Base-by-base conservation (phyloP, 108 stramenopile genomes). In the Nitzschia sp. region DNA sequence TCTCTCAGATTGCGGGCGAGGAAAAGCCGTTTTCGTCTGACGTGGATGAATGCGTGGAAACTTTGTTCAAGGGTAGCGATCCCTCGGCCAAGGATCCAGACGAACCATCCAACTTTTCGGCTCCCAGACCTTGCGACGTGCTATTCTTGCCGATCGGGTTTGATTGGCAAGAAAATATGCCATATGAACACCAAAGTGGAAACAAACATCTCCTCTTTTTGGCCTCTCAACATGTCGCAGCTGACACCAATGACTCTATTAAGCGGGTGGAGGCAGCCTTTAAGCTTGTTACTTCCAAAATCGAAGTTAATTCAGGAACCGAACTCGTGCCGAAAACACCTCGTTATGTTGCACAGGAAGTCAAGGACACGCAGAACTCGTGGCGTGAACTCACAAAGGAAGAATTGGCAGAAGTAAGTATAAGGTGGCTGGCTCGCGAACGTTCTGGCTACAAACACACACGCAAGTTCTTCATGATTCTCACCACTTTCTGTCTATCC, bases 171-270 rank as follows among this genome's bases (percentile, higher is more conserved):
- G 71, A 65, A 29, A 73, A 67, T 26, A 71, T 73, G 73, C 52
- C 71, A 19, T 82, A 75, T 46, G 81, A 82, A 29, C 59, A 70
- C 29, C 76, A 77, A 36, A 68, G 60, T 15, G 81, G 81, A 15
- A 82, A 82, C 69, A 77, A 76, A 32, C 53, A 67, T 30, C 32
- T 82, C 21, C 77, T 82, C 34, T 69, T 32, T 61, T 47, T 82
- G 0, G 76, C 76, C 19, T 77, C 81, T 6, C 76, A 74, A 50
- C 38, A 66, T 35, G 73, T 82, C 27, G 58, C 68, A 34, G 48
- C 50, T 13, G 61, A 68, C n/a, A 75, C 76, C 3, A 71, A 41
- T 5, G 67, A 38, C 30, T 56, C 68, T 11, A 22, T 32, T 5
- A 60, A 53, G 28, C 68, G 81, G 1, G 69, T 78, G 27, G 57